phyloP scores from a whole-genome alignment of 2,329 filamentous ascomycete genomes.

The Penicillium hesseltinei region DNA sequence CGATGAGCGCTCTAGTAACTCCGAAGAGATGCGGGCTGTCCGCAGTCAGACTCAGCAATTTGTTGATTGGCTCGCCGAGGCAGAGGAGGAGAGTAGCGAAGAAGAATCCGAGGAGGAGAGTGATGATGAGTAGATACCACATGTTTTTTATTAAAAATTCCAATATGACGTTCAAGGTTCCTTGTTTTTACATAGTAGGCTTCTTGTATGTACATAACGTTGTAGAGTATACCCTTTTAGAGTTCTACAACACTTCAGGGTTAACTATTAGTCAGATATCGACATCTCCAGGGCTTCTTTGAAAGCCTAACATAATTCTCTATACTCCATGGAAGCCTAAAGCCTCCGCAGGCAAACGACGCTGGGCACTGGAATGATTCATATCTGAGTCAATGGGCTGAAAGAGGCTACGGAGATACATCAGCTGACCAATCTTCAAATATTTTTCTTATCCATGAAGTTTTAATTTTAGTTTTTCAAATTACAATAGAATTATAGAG shows the following conservation, averaged over 20 bases:
- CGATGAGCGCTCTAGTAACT: constrained; percentile 66
- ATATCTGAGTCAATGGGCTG: constrained; percentile 1
- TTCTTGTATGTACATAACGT: not conserved
- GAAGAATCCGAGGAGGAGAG: constrained; percentile 55
- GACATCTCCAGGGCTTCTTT: not conserved
- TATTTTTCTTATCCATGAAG: not conserved
- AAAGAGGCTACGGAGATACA: not conserved
- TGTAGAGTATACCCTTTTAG: not conserved
- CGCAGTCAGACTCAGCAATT: constrained; percentile 72
- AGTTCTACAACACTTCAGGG: not conserved
- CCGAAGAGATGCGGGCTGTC: constrained; percentile 67
- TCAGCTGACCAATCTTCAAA: not conserved
- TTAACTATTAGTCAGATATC: not conserved
- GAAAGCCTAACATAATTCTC: not conserved
- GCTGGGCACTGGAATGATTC: not conserved
- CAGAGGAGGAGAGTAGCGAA: constrained; percentile 67
- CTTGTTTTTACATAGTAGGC: not conserved
- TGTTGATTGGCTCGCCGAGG: constrained; percentile 80
- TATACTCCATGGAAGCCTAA: not conserved
- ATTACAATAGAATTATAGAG: not conserved
- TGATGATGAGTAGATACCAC: constrained; percentile 38
- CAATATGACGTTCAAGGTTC: not conserved
- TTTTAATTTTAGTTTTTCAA: not conserved
- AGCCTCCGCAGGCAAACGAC: not conserved
- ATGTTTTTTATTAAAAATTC: not conserved